phyloP scores from a whole-genome alignment of 306 rosid species.

The Lotus japonicus region DNA sequence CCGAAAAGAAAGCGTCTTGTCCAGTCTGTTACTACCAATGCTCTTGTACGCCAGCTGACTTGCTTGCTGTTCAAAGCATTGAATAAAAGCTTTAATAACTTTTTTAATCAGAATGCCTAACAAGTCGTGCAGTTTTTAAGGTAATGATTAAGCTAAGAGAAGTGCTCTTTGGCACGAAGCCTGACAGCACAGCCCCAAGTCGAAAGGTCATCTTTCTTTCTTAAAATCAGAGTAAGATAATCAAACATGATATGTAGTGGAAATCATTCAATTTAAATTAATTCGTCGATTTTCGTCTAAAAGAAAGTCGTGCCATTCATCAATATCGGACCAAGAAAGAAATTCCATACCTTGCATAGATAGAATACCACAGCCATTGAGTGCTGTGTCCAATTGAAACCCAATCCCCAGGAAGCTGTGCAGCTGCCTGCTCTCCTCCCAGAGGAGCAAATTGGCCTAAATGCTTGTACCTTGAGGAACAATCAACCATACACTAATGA shows the following conservation, averaged over 20 bases:
- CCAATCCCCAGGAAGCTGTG: constrained; percentile 97
- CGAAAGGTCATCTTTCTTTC: too few species aligned
- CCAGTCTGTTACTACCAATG: constrained; percentile 85
- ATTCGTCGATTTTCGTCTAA: too few species aligned
- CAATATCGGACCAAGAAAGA: not conserved
- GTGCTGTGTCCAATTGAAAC: constrained; percentile 84
- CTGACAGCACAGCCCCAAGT: too few species aligned
- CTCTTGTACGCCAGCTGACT: constrained; percentile 97
- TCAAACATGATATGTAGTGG: too few species aligned
- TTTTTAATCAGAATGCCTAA: not conserved
- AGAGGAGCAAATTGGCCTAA: constrained; percentile 95
- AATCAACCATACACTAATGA: constrained; percentile 9
- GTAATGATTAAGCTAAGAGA: not conserved
- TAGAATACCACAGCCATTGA: constrained; percentile 99
- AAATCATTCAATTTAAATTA: too few species aligned
- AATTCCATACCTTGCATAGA: constrained; percentile 67
- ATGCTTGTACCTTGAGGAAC: constrained; percentile 77
- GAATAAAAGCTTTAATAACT: constrained; percentile 3
- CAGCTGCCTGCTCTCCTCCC: constrained; percentile 98
- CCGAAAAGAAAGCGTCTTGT: constrained; percentile 72
- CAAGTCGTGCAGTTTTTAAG: not conserved
- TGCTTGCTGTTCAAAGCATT: constrained; percentile 64
- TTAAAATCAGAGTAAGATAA: too few species aligned
- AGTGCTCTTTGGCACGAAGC: too few species aligned
- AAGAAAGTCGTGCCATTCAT: too few species aligned